phyloP scores from a whole-genome alignment of 768 basidiomycete genomes.

The Mycena rebaudengoi region DNA sequence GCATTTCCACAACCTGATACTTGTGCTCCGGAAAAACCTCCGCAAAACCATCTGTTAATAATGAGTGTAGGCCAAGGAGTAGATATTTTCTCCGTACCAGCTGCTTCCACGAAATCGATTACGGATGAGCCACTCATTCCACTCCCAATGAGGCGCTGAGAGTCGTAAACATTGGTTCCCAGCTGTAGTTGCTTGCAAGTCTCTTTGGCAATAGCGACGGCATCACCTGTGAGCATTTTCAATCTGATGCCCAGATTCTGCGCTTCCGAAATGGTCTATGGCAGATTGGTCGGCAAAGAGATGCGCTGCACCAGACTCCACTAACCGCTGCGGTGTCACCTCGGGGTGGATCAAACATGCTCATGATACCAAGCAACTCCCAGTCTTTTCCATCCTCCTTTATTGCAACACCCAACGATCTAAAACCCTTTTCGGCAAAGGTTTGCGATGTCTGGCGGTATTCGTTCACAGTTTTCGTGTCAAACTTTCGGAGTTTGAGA shows the following conservation, averaged over 20 bases:
- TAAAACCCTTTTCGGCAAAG: conserved; percentile 54
- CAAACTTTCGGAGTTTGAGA: conserved; percentile 47
- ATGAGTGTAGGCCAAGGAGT: background rate
- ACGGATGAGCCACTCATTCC: conserved; percentile 51
- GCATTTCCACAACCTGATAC: conserved; percentile 45
- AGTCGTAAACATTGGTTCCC: conserved; percentile 56
- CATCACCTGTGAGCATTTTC: conserved; percentile 63
- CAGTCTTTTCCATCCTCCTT: conserved; percentile 52
- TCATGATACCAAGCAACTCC: conserved; percentile 49
- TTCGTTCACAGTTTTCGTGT: conserved; percentile 37
- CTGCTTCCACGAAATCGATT: conserved; percentile 50
- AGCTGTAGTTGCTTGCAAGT: conserved; percentile 54
- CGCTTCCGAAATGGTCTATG: conserved; percentile 52
- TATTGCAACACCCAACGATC: conserved; percentile 55
- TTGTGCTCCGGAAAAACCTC: conserved; percentile 58
- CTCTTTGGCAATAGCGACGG: conserved; percentile 58
- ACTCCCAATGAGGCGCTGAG: conserved; percentile 52
- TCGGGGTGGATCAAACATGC: conserved; percentile 57
- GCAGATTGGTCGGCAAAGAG: background rate
- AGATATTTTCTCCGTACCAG: conserved; percentile 21
- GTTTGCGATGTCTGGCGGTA: conserved; percentile 46
- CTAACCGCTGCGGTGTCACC: conserved; percentile 49
- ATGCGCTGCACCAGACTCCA: background rate
- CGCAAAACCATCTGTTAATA: conserved; percentile 51
- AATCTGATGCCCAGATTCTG: conserved; percentile 51